Conservation (phyloP, 2,329 filamentous ascomycete species). For the Colletotrichum lupini region DNA sequence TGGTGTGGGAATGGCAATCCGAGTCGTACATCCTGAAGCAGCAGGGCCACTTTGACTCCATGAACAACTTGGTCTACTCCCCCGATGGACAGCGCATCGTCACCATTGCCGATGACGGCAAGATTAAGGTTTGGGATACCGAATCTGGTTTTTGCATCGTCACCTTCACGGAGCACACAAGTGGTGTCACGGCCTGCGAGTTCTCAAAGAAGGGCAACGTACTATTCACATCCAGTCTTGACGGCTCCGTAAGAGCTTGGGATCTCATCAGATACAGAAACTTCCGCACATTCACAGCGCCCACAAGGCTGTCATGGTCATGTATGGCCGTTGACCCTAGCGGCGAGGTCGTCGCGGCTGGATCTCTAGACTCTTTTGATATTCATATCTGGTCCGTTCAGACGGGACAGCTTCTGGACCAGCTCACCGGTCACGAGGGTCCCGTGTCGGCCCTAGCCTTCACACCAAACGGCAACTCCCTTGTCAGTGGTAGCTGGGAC, state of each 20-base stretch:
- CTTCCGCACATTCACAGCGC: conserved; percentile 96
- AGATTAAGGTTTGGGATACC: conserved; percentile 98
- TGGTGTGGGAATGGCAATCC: conserved; percentile 99
- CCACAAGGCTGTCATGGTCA: conserved; percentile 90
- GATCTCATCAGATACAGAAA: conserved; percentile 96
- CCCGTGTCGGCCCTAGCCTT: conserved; percentile 91
- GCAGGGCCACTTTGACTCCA: conserved; percentile 95
- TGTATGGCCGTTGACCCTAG: conserved; percentile 97
- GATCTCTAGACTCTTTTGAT: conserved; percentile 95
- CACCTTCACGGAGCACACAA: conserved; percentile 96
- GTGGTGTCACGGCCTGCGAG: conserved; percentile 92
- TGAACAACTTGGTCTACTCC: conserved; percentile 93
- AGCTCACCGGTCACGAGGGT: conserved; percentile 91
- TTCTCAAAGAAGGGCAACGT: conserved; percentile 97
- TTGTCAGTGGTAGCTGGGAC: conserved; percentile 97
- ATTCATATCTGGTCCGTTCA: conserved; percentile 99
- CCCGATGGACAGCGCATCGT: conserved; percentile 94
- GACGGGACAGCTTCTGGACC: conserved; percentile 93
- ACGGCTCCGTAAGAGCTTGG: conserved; percentile 95
- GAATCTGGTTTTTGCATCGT: conserved; percentile 97
- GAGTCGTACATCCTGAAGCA: conserved; percentile 99
- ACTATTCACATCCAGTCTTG: conserved; percentile 92
- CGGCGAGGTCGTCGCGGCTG: conserved; percentile 94
- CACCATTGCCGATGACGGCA: conserved; percentile 94
- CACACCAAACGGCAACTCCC: conserved; percentile 82